These are phyloP conservation scores for Kwoniella mangroviensis DNA, from an alignment of 768 basidiomycete genomes.

Conservation along the genomic window DNA sequence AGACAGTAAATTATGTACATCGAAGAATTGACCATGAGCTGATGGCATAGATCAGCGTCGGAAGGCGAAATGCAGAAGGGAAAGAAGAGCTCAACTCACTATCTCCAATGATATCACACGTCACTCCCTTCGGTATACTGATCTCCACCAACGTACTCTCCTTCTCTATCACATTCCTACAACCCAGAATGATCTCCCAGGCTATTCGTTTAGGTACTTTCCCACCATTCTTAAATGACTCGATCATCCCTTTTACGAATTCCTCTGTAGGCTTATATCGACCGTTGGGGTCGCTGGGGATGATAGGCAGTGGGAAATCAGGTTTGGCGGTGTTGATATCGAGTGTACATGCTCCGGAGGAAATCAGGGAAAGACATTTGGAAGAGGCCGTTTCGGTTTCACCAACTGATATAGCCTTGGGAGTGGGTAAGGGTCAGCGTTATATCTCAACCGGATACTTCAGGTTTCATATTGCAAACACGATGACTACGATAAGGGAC, in stretches of 20 bases:
- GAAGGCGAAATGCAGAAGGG: not conserved
- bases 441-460: too few relatives aligned
- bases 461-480: too few relatives aligned
- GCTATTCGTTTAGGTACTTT: conserved; percentile 84
- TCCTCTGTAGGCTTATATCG: conserved; percentile 70
- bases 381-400: conserved; percentile 80
- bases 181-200: conserved; percentile 94
- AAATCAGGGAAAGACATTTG: conserved; percentile 77
- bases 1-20: conserved; percentile 82
- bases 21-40: conserved; percentile 81
- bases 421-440: too few relatives aligned
- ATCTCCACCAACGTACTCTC: conserved; percentile 83
- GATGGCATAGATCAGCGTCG: too few relatives aligned
- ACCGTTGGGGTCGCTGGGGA: conserved; percentile 63
- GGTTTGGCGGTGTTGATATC: conserved; percentile 66
- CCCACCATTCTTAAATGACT: conserved; percentile 94
- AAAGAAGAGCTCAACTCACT: conserved; percentile 54
- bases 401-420: conserved; percentile 79
- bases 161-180: conserved; percentile 72
- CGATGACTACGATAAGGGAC: too few relatives aligned
- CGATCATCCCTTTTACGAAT: conserved; percentile 83
- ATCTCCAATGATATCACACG: conserved; percentile 93
- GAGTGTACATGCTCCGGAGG: conserved; percentile 77
- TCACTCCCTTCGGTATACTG: conserved; percentile 73
- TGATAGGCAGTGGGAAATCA: conserved; percentile 68